These are phyloP conservation scores for Aspergillus pseudoglaucus DNA, from an alignment of 2,329 filamentous ascomycete genomes.

Conservation along the genomic window DNA sequence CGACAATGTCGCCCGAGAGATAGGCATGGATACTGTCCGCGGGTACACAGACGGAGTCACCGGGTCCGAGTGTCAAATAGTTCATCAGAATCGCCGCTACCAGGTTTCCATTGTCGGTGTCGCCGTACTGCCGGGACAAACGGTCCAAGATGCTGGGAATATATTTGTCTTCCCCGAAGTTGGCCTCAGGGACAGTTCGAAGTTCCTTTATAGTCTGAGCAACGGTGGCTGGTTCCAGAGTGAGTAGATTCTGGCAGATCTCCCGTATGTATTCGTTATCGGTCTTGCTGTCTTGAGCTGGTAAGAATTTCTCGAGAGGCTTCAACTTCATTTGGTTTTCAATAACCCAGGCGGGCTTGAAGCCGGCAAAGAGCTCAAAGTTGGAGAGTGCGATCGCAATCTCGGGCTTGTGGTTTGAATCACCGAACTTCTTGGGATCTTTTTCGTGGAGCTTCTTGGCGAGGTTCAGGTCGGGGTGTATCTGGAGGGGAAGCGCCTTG, in stretches of 20 bases:
- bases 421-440: conserved; percentile 60
- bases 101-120: conserved; percentile 59
- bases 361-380: conserved; percentile 72
- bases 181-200: conserved; percentile 39
- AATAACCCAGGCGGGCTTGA: conserved; percentile 60
- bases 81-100: conserved; percentile 71
- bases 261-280: conserved; percentile 53
- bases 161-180: conserved; percentile 50
- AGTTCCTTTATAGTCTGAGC: conserved; percentile 49
- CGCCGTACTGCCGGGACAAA: conserved; percentile 58
- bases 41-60: conserved; percentile 64
- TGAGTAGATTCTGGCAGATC: conserved; percentile 51
- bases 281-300: conserved; percentile 40
- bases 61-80: conserved; percentile 58
- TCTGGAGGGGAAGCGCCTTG: conserved; percentile 67
- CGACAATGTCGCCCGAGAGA: conserved; percentile 65
- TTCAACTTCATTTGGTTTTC: conserved; percentile 51
- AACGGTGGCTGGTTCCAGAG: conserved; percentile 46
- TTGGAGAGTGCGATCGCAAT: conserved; percentile 65
- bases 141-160: conserved; percentile 60
- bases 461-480: conserved; percentile 66
- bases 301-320: conserved; percentile 50
- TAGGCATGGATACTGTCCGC: conserved; percentile 71
- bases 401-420: conserved; percentile 73
- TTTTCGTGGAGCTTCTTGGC: conserved; percentile 57